phyloP scores from a whole-genome alignment of 1,139 yeast genomes.

The Lodderomyces pseudojiufengensis region DNA sequence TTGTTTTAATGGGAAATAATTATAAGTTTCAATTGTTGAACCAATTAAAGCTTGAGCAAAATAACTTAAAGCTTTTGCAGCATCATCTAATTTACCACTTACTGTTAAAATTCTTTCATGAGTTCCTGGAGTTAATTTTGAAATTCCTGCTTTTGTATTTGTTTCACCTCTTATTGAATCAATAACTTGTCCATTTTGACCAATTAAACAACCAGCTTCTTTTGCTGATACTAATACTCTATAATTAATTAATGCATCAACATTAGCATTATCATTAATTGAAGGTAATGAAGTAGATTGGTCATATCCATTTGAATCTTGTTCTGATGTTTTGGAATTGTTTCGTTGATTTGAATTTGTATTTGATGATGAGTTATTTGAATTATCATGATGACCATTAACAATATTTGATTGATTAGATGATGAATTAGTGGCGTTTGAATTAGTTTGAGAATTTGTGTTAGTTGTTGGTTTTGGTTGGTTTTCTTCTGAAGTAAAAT shows the following conservation, averaged over 20 bases:
- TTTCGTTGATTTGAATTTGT: neutral
- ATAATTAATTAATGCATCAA: conserved; percentile 46
- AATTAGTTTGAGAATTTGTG: conserved; percentile 2
- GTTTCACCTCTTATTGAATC: conserved; percentile 75
- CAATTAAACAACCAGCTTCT: conserved; percentile 90
- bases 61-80: conserved; percentile 68
- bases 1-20: conserved; percentile 61
- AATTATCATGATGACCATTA: conserved; percentile 1
- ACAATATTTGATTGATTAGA: conserved; percentile 1
- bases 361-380: conserved; percentile 1
- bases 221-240: conserved; percentile 77
- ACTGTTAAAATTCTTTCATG: conserved; percentile 83
- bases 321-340: neutral
- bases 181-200: conserved; percentile 80
- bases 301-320: conserved; percentile 7
- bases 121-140: conserved; percentile 76
- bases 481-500: conserved; percentile 26
- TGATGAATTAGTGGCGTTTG: conserved; percentile 1
- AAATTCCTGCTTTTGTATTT: conserved; percentile 84
- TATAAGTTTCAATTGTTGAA: conserved; percentile 40
- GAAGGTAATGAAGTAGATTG: conserved; percentile 27
- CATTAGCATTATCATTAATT: conserved; percentile 25
- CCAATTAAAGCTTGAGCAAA: conserved; percentile 63
- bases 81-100: conserved; percentile 71
- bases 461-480: conserved; percentile 10